phyloP scores from a whole-genome alignment of 805 yeast genomes.

The Wickerhamiella occidentalis region DNA sequence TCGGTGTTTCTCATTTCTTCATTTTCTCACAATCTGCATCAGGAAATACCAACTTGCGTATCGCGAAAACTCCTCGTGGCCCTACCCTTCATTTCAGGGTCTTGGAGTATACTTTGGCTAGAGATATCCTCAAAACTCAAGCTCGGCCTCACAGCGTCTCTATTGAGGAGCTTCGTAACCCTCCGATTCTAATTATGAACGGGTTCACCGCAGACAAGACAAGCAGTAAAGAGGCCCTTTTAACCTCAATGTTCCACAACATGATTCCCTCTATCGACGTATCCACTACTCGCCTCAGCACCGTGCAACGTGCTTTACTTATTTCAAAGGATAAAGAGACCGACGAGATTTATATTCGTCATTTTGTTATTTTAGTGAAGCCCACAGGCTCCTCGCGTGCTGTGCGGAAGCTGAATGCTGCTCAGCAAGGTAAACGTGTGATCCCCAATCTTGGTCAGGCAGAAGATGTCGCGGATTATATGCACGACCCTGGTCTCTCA shows the following conservation, averaged over 20 bases:
- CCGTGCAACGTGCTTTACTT: conserved; percentile 76
- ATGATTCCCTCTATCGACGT: conserved; percentile 94
- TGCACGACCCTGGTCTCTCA: conserved; percentile 73
- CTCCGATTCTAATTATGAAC: conserved; percentile 86
- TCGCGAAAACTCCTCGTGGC: conserved; percentile 85
- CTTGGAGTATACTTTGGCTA: conserved; percentile 61
- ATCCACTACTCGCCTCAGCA: conserved; percentile 55
- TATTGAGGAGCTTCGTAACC: conserved; percentile 42
- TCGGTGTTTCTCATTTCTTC: conserved; percentile 81
- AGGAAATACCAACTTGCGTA: conserved; percentile 70
- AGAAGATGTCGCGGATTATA: conserved; percentile 68
- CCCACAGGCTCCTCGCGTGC: conserved; percentile 57
- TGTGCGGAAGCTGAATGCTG: conserved; percentile 55
- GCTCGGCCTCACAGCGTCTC: conserved; percentile 69
- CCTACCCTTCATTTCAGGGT: conserved; percentile 84
- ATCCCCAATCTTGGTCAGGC: conserved; percentile 60
- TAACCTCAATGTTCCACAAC: conserved; percentile 85
- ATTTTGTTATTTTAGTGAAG: conserved; percentile 77
- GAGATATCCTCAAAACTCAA: conserved; percentile 61
- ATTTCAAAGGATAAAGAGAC: conserved; percentile 59
- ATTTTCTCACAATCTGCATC: conserved; percentile 63
- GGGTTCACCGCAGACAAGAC: conserved; percentile 63
- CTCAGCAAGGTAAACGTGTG: conserved; percentile 47
- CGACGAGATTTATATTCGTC: conserved; percentile 73
- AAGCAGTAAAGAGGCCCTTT: conserved; percentile 62